Conservation (phyloP, 2,329 filamentous ascomycete species). For the Fusarium chlamydosporum region DNA sequence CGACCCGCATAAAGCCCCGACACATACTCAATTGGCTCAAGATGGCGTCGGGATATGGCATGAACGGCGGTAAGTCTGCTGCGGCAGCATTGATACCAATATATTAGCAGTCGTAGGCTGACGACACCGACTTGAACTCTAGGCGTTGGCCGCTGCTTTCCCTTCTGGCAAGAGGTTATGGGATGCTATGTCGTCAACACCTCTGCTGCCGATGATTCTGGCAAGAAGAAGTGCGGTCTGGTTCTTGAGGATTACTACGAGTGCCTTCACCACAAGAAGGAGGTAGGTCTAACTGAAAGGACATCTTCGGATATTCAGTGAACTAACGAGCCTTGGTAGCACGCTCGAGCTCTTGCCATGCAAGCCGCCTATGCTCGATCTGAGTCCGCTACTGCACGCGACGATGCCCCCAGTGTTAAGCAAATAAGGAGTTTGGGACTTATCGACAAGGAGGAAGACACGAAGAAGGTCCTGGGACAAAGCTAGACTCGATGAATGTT, state of each 20-base stretch:
- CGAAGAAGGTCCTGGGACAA: slow-evolving; percentile 69
- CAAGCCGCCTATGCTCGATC: slow-evolving; percentile 89
- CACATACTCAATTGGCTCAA: slow-evolving; percentile 53
- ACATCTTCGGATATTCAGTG: neutral
- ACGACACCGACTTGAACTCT: slow-evolving; percentile 40
- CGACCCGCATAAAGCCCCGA: slow-evolving; percentile 47
- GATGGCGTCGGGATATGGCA: slow-evolving; percentile 88
- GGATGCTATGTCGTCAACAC: slow-evolving; percentile 98
- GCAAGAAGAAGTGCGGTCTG: slow-evolving; percentile 88
- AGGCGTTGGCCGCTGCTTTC: slow-evolving; percentile 88
- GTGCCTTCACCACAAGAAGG: slow-evolving; percentile 98
- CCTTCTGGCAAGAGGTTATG: slow-evolving; percentile 99
- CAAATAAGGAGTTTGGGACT: slow-evolving; percentile 91
- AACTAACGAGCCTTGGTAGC: slow-evolving; percentile 65
- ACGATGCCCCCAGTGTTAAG: slow-evolving; percentile 84
- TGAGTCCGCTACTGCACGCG: slow-evolving; percentile 79
- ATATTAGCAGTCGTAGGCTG: slow-evolving; percentile 34
- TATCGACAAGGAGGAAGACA: slow-evolving; percentile 85
- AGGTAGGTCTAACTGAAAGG: slow-evolving; percentile 73
- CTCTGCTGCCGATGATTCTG: slow-evolving; percentile 79
- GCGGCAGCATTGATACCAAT: neutral
- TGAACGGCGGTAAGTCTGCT: slow-evolving; percentile 77
- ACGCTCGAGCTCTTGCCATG: slow-evolving; percentile 80
- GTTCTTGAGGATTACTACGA: slow-evolving; percentile 98
- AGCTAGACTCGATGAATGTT: slow-evolving; percentile 42